Base-by-base conservation (phyloP, 768 basidiomycete species). In the Crassisporium funariophilum region DNA sequence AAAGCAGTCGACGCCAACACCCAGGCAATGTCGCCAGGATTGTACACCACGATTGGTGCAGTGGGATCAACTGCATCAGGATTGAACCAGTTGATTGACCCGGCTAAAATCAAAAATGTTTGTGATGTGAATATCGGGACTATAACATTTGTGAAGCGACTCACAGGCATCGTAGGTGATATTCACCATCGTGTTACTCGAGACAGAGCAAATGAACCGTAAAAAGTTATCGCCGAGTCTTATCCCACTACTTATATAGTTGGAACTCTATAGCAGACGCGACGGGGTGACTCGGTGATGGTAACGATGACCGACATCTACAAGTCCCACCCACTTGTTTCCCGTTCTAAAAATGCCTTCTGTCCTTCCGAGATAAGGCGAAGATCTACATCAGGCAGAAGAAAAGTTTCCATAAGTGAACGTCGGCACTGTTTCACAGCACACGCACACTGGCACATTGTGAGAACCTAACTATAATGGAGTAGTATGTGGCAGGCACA, bases 1-100 rank as follows among this genome's bases (percentile, higher is more conserved):
- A 93, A 73, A 16, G 90, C 92, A 1, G 82, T 92, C 17, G 84
- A 84, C 1, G 82, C 70, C 46, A 95, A 67, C 25, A 83, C 74
- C 88, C 75, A 80, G 10, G 73, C 74, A 22, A 77, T 79, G 56
- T 79, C 77, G 25, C 78, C 78, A 15, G 69, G 58, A 55, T 72
- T 77, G 57, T 78, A 80, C 2, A 72, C 63, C 9, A 47, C 46
- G 10, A 43, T 44, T 9, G 20, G 35, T 7, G 47, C 42, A 4
- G 52, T 33, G 35, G 15, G 37, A 5, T n/a, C n/a, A n/a, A n/a
- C n/a, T n/a, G 62, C 50, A 13, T 49, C 50, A 10, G 63, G 52
- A 4, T 54, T 46, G 4, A 39, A 33, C 43, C 57, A 55, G 19
- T 50, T 39, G 15, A 63, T 20, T 13, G 62, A 61, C 37, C 48